Evolutionary conservation across 208 protist genomes (phyloP).

Genomic region (Tetramitus jugosus): DNA sequence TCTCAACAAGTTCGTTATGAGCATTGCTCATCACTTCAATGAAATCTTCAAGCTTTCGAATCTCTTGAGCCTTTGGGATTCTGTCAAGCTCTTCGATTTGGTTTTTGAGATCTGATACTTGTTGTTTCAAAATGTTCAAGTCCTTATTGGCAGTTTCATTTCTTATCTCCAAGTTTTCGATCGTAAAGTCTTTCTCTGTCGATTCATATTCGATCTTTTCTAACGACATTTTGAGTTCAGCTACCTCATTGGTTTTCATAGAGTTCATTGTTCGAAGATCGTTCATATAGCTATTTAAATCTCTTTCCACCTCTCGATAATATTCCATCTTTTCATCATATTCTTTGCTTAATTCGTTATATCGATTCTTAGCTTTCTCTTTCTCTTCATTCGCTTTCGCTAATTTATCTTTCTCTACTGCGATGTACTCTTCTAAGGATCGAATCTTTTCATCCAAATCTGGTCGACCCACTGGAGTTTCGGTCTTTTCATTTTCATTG

Average conservation of each 20-base stretch:
- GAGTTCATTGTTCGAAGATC: neutral
- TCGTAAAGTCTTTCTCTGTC: neutral
- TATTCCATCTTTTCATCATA: neutral
- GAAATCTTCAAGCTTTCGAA: no score
- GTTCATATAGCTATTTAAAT: neutral
- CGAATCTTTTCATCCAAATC: neutral
- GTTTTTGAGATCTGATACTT: neutral
- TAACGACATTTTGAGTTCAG: neutral
- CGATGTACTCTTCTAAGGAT: conserved; percentile 11
- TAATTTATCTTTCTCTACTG: neutral
- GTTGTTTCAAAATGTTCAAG: neutral
- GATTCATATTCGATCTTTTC: neutral
- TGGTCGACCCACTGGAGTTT: neutral
- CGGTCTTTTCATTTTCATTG: neutral
- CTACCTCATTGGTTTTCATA: neutral
- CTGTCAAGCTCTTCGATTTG: no score
- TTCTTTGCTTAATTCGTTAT: neutral
- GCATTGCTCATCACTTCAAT: no score
- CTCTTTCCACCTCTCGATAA: neutral
- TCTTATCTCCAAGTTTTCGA: neutral
- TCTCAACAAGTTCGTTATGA: no score
- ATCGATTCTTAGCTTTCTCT: neutral
- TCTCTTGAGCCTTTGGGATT: no score
- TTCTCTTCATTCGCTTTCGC: conserved; percentile 27
- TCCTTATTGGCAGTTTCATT: neutral